Evolutionary conservation across 1,139 yeast species (phyloP), one percentile per base, ranked within the genome.

Genomic region (Yamadazyma buinensis): DNA sequence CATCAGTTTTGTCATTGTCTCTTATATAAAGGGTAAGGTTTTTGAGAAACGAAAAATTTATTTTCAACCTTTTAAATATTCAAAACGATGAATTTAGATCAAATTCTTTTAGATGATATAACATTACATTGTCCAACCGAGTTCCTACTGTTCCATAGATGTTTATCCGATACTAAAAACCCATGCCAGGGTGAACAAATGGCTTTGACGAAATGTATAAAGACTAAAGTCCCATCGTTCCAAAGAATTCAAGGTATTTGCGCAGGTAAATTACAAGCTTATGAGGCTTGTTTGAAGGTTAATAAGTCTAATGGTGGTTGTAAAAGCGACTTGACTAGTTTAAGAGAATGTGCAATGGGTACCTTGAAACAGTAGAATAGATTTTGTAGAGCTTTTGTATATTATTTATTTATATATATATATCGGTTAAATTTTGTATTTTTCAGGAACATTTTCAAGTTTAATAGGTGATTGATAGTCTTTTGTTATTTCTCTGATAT

Each of bases 61-160:
- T n/a, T n/a, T n/a, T n/a, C n/a, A n/a, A n/a, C n/a, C n/a, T n/a
- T n/a, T n/a, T n/a, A n/a, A n/a, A n/a, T n/a, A n/a, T n/a, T n/a
- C n/a, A n/a, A n/a, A n/a, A n/a, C n/a, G n/a, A n/a, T n/a, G n/a
- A n/a, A n/a, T 15, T 49, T 61, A 17, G 66, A 61, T 38, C 64
- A 59, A 38, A 53, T 60, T 15, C 47, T 61, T 23, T 47, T 61
- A 26, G 66, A 61, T 31, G 66, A 61, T 29, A 79, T 82, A 32
- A 85, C 87, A 12, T 65, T 75, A 35, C 60, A 66, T 46, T 82
- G 90, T 52, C 87, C 88, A 1, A 76, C 72, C 42, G 73, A 74
- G 48, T 80, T 82, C 46, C 57, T 82, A 35, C 71, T 69, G 17
- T 80, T 79, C 55, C 86, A 82, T 55, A 75, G 73, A 45, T 82